Conservation (phyloP, 177 flowering plant species). For the Telopea speciosissima region DNA sequence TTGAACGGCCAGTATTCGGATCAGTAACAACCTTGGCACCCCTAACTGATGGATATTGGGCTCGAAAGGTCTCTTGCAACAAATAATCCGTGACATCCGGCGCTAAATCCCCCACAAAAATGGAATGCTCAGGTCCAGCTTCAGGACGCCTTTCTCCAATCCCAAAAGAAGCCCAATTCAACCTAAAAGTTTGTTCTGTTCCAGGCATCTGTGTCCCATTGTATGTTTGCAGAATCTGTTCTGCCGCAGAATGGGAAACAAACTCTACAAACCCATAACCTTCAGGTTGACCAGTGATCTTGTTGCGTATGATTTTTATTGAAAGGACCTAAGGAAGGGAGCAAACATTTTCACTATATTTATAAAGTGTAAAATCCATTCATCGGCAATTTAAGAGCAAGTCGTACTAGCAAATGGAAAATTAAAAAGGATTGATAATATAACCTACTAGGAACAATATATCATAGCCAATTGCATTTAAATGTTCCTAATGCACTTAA, state of each 20-base stretch:
- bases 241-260: slow-evolving; percentile 82
- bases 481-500: not conserved
- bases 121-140: slow-evolving; percentile 93
- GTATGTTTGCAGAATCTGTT: slow-evolving; percentile 69
- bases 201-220: slow-evolving; percentile 95
- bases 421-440: not conserved
- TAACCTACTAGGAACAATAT: not conserved
- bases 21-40: slow-evolving; percentile 99
- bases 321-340: slow-evolving; percentile 55
- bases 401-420: not conserved
- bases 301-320: slow-evolving; percentile 83
- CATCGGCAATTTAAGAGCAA: not conserved
- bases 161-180: slow-evolving; percentile 99
- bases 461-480: not conserved
- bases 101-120: slow-evolving; percentile 96
- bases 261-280: slow-evolving; percentile 98
- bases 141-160: slow-evolving; percentile 82
- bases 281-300: slow-evolving; percentile 92
- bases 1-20: slow-evolving; percentile 86
- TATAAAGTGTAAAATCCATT: not conserved
- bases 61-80: slow-evolving; percentile 86
- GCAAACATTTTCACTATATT: slow-evolving; percentile 1
- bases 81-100: slow-evolving; percentile 97
- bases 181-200: slow-evolving; percentile 74
- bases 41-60: slow-evolving; percentile 83